Base-by-base conservation (phyloP, 306 rosid genomes). In the Inga laurina region DNA sequence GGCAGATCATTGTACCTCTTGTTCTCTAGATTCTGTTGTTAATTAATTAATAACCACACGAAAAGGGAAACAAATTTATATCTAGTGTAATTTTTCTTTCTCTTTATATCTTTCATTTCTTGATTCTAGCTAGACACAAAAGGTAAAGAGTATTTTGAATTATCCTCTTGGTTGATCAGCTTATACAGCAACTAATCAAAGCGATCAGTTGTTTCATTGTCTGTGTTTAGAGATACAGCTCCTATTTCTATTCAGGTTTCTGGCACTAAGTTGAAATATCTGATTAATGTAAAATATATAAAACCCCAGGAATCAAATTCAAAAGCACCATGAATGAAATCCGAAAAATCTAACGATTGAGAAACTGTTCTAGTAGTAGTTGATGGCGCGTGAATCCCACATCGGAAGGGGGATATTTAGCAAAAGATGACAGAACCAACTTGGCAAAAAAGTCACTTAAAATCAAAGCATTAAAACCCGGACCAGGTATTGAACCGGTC, bases 1-100 rank as follows among this genome's bases (percentile, higher is more conserved):
- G 98, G 98, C 91, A 88, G 83, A 86, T 95, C 77, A 85, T 70
- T 72, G 81, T 89, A 68, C 93, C 94, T 39, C 43, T 39, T 52
- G 61, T 14, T 52, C 76, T 21, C 46, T 89, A 82, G 87, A 82
- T 59, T 62, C 19, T 52, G 44, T 8, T 54, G 2, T 54, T 52
- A 16, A 14, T 52, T 52, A 52, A 2, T 19, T 62, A 45, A 45
- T 74, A 39, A 41, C 54, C 57, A 27, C 37, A 22, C 21, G 44
- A 13, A 19, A 0, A 30, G 76, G 11, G 62, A 27, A 66, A 68
- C 56, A n/a, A 11, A 51, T 27, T 11, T 1, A 32, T 12, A 14
- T 32, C 39, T 14, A 27, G 71, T 65, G 43, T 13, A 49, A 49
- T 65, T 12, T 64, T 65, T 22, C 15, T 22, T 59, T 59, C 14